phyloP scores from a whole-genome alignment of 495 filamentous ascomycete genomes.

The Cryomyces minteri region DNA sequence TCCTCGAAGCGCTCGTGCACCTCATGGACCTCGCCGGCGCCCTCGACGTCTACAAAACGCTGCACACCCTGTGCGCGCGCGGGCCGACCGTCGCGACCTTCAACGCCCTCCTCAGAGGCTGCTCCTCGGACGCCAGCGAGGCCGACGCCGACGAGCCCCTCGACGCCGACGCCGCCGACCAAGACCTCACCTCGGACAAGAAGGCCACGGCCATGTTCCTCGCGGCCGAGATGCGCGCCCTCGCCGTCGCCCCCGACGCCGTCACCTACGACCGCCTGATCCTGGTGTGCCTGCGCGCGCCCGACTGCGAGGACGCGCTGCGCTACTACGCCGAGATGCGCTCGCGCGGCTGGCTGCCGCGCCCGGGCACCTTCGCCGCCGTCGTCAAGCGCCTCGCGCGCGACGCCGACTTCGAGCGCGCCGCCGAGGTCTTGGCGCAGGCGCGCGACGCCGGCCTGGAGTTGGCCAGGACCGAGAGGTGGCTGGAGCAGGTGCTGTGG shows the following conservation, averaged over 20 bases:
- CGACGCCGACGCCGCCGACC: too few species aligned
- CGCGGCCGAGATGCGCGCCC: conserved; percentile 51
- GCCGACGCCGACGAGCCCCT: conserved; percentile 6
- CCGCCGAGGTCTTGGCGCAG: too few species aligned
- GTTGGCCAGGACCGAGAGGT: conserved; percentile 4
- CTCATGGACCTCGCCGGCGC: conserved; percentile 31
- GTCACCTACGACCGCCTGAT: conserved; percentile 53
- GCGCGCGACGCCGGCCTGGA: conserved; percentile 1
- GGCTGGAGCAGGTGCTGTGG: conserved; percentile 5
- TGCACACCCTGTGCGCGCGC: conserved; percentile 39
- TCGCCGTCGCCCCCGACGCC: conserved; percentile 37
- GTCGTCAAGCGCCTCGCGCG: conserved; percentile 1
- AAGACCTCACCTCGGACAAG: conserved; percentile 1
- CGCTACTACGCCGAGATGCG: conserved; percentile 37
- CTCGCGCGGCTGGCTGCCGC: conserved; percentile 9
- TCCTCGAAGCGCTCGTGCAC: conserved; percentile 35
- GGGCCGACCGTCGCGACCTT: conserved; percentile 36
- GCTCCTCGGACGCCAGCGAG: conserved; percentile 16
- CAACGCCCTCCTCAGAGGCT: conserved; percentile 47
- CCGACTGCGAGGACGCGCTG: conserved; percentile 32
- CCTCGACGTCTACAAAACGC: conserved; percentile 48
- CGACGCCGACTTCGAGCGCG: neutral
- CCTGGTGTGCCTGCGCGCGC: conserved; percentile 36
- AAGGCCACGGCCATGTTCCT: conserved; percentile 47
- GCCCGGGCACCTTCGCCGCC: conserved; percentile 21